Base-by-base conservation (phyloP, 1,139 yeast species). In the Citeromyces siamensis region DNA sequence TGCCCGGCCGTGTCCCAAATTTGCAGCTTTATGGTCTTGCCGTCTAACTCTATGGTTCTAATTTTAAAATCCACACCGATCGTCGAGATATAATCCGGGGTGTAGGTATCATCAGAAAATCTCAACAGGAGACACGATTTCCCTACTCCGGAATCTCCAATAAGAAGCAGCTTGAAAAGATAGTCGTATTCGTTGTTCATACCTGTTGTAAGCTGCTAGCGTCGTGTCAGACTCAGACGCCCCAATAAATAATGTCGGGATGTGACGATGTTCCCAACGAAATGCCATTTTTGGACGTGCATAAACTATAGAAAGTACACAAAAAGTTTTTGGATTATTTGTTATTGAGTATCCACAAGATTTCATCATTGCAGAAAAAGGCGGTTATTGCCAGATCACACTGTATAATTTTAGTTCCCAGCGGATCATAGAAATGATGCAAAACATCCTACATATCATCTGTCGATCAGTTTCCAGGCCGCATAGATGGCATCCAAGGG, bases 1-100 rank as follows among this genome's bases (percentile, higher is more conserved):
- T 90, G 98, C 32, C 98, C 98, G 6, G 98, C 98, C 38, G 98
- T 90, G 58, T 90, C 98, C 98, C 98, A 90, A 56, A 90, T 88
- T 64, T 90, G 98, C 52, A 93, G 71, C 66, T 90, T 90, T 58
- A 90, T 93, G 40, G 95, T 86, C 67, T 90, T 90, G 46, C 97
- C 98, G 49, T 90, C 97, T 45, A 90, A 68, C 53, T 88, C 96
- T 44, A 90, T 85, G 38, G 97, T 90, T 67, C 96, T 84, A 62
- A 90, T 90, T 64, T 90, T 90, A 68, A 90, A 90, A 58, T 90
- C 98, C 38, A 90, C 98, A 40, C 98, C 98, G 56, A 90, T 90
- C 38, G 98, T 90, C 39, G 96, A 85, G 52, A 90, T 88, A 64
- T 90, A 90, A 53, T 93, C 95, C 51, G 90, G 95, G 31, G 96